Percentiles rank a stretch among this genome's conserved stretches.
Evolutionary conservation across 2,329 filamentous ascomycete genomes (phyloP).

Genomic region (Leptographium wingfieldii): DNA sequence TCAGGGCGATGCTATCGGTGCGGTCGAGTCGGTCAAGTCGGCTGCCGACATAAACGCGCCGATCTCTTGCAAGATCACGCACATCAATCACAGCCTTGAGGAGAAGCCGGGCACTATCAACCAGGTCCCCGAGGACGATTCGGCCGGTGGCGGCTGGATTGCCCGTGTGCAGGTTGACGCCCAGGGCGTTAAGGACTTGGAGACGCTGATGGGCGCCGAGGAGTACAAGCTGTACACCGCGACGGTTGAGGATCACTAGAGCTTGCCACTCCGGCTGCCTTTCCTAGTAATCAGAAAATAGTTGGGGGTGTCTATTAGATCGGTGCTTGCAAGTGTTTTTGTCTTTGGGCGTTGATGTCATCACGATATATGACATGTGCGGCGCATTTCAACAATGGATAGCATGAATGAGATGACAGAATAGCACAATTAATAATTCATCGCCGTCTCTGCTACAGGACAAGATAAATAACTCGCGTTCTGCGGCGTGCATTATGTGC

Average conservation of each 20-base stretch:
- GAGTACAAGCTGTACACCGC: constrained; percentile 66
- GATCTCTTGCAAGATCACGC: constrained; percentile 61
- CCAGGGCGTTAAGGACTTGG: constrained; percentile 51
- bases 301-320: background rate
- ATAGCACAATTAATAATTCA: background rate
- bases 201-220: constrained; percentile 62
- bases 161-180: constrained; percentile 72
- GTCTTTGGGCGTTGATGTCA: constrained; percentile 4
- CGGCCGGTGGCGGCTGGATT: constrained; percentile 75
- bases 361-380: constrained; percentile 6
- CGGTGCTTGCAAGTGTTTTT: background rate
- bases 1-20: constrained; percentile 76
- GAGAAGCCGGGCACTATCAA: constrained; percentile 83
- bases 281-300: background rate
- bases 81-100: constrained; percentile 63
- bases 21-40: constrained; percentile 96
- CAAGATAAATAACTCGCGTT: background rate
- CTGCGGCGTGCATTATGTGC: background rate
- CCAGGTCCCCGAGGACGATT: constrained; percentile 70
- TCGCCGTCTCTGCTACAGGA: background rate
- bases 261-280: too few species aligned
- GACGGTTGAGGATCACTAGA: constrained; percentile 20
- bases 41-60: constrained; percentile 96
- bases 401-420: constrained; percentile 3
- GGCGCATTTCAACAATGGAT: constrained; percentile 11